Percentiles rank a stretch among this genome's conserved stretches.
These are phyloP conservation scores for Hypericum androsaemum DNA, from an alignment of 345 rosid genomes.

Conservation along the genomic window DNA sequence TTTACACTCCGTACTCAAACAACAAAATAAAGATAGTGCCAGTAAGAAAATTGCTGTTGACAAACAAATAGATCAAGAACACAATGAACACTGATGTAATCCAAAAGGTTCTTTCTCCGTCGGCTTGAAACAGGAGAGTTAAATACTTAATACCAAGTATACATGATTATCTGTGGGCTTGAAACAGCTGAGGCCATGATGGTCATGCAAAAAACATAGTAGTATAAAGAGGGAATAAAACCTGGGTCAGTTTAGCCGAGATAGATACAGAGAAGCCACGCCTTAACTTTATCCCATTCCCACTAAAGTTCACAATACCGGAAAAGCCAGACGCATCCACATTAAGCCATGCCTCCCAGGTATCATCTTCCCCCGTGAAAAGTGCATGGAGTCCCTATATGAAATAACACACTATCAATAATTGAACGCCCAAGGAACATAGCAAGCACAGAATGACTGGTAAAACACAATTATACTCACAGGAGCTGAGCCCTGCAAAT, in stretches of 20 bases:
- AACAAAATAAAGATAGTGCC: no score
- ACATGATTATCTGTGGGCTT: no score
- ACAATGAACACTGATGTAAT: no score
- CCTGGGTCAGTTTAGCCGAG: constrained; percentile 83
- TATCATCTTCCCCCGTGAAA: constrained; percentile 87
- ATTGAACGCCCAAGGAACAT: constrained; percentile 7
- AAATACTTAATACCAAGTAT: no score
- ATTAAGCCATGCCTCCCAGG: constrained; percentile 96
- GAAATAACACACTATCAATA: constrained; percentile 11
- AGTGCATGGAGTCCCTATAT: constrained; percentile 85
- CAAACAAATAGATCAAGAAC: no score
- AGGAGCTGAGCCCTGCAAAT: constrained; percentile 70
- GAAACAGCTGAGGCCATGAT: no score
- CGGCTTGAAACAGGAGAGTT: no score
- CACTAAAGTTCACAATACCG: constrained; percentile 47
- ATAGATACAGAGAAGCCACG: constrained; percentile 75
- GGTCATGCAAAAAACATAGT: background rate
- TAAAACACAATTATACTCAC: constrained; percentile 34
- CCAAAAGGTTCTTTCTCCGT: no score
- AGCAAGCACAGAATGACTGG: constrained; percentile 4
- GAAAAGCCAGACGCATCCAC: constrained; percentile 75
- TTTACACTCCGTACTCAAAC: no score
- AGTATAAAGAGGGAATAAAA: constrained; percentile 7
- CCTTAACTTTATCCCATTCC: constrained; percentile 74
- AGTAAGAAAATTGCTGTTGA: background rate